Evolutionary conservation across 2,329 filamentous ascomycete species (phyloP).

Genomic region (Apiospora arundinis): DNA sequence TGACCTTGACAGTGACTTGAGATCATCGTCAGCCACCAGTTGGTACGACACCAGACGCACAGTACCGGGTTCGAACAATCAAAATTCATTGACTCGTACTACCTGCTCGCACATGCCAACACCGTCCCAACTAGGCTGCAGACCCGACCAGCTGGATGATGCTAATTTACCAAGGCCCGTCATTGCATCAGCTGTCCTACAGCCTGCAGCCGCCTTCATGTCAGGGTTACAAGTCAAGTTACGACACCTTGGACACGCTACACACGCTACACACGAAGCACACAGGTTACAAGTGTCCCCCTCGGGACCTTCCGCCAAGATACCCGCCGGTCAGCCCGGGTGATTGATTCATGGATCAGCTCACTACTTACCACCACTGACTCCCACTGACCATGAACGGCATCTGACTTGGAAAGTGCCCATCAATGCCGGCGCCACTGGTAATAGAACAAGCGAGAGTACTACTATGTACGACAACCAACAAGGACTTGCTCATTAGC

Average conservation of each 20-base stretch:
- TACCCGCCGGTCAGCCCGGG: constrained; percentile 1
- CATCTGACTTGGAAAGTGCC: not conserved
- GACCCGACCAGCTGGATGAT: constrained; percentile 13
- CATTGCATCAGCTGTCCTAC: constrained; percentile 9
- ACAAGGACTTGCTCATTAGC: not conserved
- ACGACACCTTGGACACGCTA: too few species aligned
- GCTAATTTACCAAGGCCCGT: constrained; percentile 12
- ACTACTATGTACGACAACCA: not conserved
- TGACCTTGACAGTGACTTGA: not conserved
- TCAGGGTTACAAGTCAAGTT: not conserved
- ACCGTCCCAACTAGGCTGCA: constrained; percentile 17
- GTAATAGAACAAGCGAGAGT: not conserved
- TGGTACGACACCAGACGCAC: constrained; percentile 11
- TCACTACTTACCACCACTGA: not conserved
- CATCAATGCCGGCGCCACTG: not conserved
- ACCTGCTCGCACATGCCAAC: not conserved
- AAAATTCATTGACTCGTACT: not conserved
- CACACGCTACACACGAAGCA: not conserved
- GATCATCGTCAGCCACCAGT: not conserved
- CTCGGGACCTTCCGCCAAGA: not conserved
- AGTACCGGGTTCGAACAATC: not conserved
- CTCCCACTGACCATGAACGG: not conserved
- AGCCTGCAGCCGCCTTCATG: not conserved
- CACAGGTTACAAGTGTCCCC: not conserved
- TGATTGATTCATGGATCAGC: constrained; percentile 7